phyloP scores from a whole-genome alignment of 495 filamentous ascomycete species.

The Gamarada debralockiae region DNA sequence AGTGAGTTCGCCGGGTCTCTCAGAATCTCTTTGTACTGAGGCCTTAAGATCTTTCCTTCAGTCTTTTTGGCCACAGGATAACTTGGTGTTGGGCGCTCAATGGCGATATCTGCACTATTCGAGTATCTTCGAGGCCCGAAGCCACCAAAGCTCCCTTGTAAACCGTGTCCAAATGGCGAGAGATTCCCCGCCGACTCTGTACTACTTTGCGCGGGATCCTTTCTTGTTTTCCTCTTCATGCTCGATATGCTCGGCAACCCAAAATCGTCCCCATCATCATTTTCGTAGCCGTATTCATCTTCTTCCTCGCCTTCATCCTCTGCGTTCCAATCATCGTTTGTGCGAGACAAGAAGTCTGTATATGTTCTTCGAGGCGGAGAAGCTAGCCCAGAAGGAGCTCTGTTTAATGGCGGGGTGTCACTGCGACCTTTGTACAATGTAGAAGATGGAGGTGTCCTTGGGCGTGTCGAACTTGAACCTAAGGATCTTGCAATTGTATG shows the following conservation, averaged over 20 bases:
- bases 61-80: slow-evolving; percentile 85
- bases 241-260: slow-evolving; percentile 86
- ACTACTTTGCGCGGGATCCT: slow-evolving; percentile 29
- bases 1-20: slow-evolving; percentile 93
- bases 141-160: slow-evolving; percentile 34
- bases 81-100: slow-evolving; percentile 78
- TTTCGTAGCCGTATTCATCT: slow-evolving; percentile 70
- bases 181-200: slow-evolving; percentile 13
- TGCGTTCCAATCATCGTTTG: slow-evolving; percentile 70
- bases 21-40: slow-evolving; percentile 95
- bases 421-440: slow-evolving; percentile 29
- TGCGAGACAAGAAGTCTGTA: slow-evolving; percentile 68
- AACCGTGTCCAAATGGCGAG: slow-evolving; percentile 19
- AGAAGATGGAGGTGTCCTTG: slow-evolving; percentile 59
- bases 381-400: slow-evolving; percentile 44
- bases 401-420: slow-evolving; percentile 52
- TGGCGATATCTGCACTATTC: slow-evolving; percentile 86
- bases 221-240: slow-evolving; percentile 68
- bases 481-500: slow-evolving; percentile 40
- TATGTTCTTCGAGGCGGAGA: slow-evolving; percentile 69
- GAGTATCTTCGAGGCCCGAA: slow-evolving; percentile 44
- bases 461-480: slow-evolving; percentile 47
- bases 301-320: slow-evolving; percentile 60
- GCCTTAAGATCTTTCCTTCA: slow-evolving; percentile 91
- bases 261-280: slow-evolving; percentile 92